phyloP scores from a whole-genome alignment of 768 basidiomycete genomes.

The Mycena metata region DNA sequence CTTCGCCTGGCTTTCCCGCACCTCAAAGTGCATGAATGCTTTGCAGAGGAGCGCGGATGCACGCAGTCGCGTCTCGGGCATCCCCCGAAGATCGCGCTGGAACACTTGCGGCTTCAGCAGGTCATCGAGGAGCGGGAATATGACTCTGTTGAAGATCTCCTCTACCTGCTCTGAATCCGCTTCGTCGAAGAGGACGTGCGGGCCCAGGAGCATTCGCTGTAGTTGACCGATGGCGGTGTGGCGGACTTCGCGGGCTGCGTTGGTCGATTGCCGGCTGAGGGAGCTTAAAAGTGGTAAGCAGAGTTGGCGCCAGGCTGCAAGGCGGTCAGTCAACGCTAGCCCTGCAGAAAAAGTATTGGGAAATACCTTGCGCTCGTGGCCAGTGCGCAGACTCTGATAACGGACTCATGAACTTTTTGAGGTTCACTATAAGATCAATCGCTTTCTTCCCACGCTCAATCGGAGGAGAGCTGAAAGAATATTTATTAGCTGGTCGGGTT shows the following conservation, averaged over 20 bases:
- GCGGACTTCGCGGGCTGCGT: slow-evolving; percentile 86
- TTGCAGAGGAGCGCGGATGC: slow-evolving; percentile 95
- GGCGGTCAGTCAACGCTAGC: slow-evolving; percentile 22
- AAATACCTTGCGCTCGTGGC: slow-evolving; percentile 58
- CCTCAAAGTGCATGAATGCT: slow-evolving; percentile 93
- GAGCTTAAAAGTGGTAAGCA: slow-evolving; percentile 81
- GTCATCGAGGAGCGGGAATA: slow-evolving; percentile 94
- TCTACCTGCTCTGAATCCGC: slow-evolving; percentile 75
- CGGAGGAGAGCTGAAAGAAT: slow-evolving; percentile 70
- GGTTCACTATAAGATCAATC: slow-evolving; percentile 81
- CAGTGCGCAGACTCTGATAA: slow-evolving; percentile 67
- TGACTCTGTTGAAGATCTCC: slow-evolving; percentile 88
- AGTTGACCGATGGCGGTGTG: slow-evolving; percentile 84
- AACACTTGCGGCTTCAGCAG: slow-evolving; percentile 87
- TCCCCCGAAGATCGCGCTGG: slow-evolving; percentile 83
- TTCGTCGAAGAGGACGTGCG: slow-evolving; percentile 72
- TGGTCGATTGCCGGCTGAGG: slow-evolving; percentile 85
- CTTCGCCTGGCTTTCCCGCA: slow-evolving; percentile 72
- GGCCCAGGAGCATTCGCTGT: slow-evolving; percentile 87
- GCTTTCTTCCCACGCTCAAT: slow-evolving; percentile 87
- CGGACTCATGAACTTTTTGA: slow-evolving; percentile 74
- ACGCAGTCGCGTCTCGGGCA: slow-evolving; percentile 91
- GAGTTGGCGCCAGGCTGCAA: slow-evolving; percentile 79
- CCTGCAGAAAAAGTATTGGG: neutral
- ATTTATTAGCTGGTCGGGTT: slow-evolving; percentile 20